Evolutionary conservation across 345 rosid genomes (phyloP).

Genomic region (Balakata baccata): DNA sequence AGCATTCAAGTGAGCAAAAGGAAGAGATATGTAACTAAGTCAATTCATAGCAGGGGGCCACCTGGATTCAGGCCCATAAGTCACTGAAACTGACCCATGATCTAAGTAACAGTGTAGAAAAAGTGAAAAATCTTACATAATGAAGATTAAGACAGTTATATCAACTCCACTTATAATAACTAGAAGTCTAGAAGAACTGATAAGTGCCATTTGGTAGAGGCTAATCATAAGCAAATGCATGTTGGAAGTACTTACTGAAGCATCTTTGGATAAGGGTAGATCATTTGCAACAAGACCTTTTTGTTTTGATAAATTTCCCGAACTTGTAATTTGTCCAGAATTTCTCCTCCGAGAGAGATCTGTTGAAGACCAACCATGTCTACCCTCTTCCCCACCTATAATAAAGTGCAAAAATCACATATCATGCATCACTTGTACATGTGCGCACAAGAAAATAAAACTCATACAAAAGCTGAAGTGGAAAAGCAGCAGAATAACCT

Average conservation of each 20-base stretch:
- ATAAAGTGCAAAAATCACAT: conserved; percentile 8
- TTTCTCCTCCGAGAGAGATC: conserved; percentile 47
- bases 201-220: background rate
- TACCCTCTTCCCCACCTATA: conserved; percentile 55
- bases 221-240: conserved; percentile 4
- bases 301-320: conserved; percentile 47
- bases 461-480: background rate
- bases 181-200: background rate
- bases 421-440: background rate
- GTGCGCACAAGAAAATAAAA: background rate
- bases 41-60: background rate
- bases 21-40: background rate
- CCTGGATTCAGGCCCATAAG: background rate
- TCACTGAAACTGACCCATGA: background rate
- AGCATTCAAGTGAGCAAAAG: background rate
- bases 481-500: conserved; percentile 39
- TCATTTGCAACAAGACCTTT: conserved; percentile 50
- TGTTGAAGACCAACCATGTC: conserved; percentile 46
- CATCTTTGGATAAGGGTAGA: conserved; percentile 48
- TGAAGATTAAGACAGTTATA: background rate
- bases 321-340: conserved; percentile 43
- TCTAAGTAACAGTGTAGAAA: background rate
- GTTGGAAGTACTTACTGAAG: conserved; percentile 30
- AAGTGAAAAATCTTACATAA: background rate
- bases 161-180: background rate